phyloP scores from a whole-genome alignment of 2,329 filamentous ascomycete genomes.

The Pseudogymnoascus sp. region DNA sequence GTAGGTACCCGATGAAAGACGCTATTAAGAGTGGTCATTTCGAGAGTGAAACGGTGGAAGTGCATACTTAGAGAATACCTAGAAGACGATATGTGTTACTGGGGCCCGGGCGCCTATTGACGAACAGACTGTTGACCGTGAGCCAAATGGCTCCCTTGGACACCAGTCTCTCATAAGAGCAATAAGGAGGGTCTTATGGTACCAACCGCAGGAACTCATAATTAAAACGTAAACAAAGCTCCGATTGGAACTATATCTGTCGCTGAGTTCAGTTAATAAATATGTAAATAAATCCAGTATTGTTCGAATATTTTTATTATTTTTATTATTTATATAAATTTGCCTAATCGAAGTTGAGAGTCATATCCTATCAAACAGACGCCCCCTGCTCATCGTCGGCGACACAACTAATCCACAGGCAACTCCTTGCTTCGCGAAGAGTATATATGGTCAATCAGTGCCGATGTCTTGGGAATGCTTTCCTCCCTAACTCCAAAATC shows the following conservation, averaged over 20 bases:
- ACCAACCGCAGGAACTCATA: no score
- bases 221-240: no score
- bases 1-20: conserved; percentile 12
- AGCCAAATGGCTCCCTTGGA: no score
- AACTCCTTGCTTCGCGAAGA: not conserved
- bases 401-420: not conserved
- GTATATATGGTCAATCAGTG: not conserved
- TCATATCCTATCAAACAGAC: not conserved
- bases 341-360: not conserved
- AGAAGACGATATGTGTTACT: not conserved
- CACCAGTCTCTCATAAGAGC: no score
- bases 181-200: no score
- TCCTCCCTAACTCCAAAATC: not conserved
- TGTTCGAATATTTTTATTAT: not conserved
- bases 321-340: not conserved
- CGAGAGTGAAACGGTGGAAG: conserved; percentile 14
- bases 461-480: not conserved
- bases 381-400: not conserved
- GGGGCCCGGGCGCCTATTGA: no score
- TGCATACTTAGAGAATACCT: not conserved
- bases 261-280: not conserved
- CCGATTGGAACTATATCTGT: no score
- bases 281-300: not conserved
- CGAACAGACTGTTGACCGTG: no score
- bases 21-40: conserved; percentile 11